Percentiles rank a stretch among this genome's conserved stretches.
phyloP scores from a whole-genome alignment of 2,329 filamentous ascomycete species.

The Aspergillus novoparasiticus region DNA sequence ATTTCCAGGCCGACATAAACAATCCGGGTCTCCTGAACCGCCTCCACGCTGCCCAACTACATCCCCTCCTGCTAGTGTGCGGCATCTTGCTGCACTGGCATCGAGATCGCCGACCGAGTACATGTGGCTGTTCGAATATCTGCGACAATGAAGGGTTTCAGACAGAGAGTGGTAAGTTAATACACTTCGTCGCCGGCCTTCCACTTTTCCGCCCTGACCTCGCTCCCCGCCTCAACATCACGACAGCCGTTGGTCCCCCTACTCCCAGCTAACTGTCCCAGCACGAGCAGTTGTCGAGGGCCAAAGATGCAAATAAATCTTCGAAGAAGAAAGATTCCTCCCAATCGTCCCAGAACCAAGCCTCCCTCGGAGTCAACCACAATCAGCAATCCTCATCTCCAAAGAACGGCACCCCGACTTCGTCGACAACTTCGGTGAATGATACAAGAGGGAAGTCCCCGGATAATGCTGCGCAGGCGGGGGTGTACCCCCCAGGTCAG shows the following conservation, averaged over 20 bases:
- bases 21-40: slow-evolving; percentile 31
- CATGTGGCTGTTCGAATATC: slow-evolving; percentile 37
- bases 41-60: slow-evolving; percentile 22
- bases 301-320: slow-evolving; percentile 84
- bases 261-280: slow-evolving; percentile 42
- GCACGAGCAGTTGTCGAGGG: slow-evolving; percentile 85
- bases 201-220: slow-evolving; percentile 27
- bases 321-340: slow-evolving; percentile 60
- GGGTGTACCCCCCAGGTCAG: slow-evolving; percentile 36
- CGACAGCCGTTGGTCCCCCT: neutral
- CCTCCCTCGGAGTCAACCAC: slow-evolving; percentile 48
- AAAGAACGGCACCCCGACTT: slow-evolving; percentile 75
- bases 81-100: slow-evolving; percentile 39
- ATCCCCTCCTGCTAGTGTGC: slow-evolving; percentile 38
- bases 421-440: slow-evolving; percentile 83
- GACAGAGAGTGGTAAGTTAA: slow-evolving; percentile 88
- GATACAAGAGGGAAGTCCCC: slow-evolving; percentile 80
- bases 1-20: slow-evolving; percentile 34
- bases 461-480: slow-evolving; percentile 39
- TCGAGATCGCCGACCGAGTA: slow-evolving; percentile 34
- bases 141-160: slow-evolving; percentile 90
- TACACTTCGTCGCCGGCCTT: slow-evolving; percentile 13
- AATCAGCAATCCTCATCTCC: slow-evolving; percentile 62
- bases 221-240: slow-evolving; percentile 10
- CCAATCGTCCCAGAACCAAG: slow-evolving; percentile 76